Percentiles rank a stretch among this genome's conserved stretches.
Conservation (phyloP, 805 yeast genomes). For the Cyberlindnera americana region DNA sequence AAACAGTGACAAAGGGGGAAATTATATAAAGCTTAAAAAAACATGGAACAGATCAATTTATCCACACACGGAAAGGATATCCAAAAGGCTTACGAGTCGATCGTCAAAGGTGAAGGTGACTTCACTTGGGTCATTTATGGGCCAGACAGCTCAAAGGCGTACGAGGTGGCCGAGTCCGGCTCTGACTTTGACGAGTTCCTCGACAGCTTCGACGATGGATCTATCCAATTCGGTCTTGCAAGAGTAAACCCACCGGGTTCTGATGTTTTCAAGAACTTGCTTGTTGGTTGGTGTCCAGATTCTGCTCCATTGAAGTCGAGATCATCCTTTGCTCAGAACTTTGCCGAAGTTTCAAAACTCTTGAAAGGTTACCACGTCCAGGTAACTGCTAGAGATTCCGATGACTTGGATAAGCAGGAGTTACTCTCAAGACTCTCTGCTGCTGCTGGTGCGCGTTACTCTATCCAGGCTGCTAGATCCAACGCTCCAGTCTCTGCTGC, state of each 20-base stretch:
- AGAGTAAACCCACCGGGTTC: constrained; percentile 90
- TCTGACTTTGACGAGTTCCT: constrained; percentile 71
- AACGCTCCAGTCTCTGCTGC: constrained; percentile 30
- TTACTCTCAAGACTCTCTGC: constrained; percentile 73
- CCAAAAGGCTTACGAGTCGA: constrained; percentile 69
- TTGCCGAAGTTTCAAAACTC: constrained; percentile 67
- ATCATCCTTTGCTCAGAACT: constrained; percentile 72
- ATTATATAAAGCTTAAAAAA: too few relatives aligned
- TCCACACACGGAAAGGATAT: constrained; percentile 73
- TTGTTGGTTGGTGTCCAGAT: constrained; percentile 97
- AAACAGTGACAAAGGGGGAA: too few relatives aligned
- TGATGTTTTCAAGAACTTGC: constrained; percentile 76
- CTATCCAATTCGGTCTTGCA: constrained; percentile 86
- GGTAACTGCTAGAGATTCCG: constrained; percentile 91
- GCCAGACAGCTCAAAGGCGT: constrained; percentile 52
- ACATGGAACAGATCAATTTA: constrained; percentile 45
- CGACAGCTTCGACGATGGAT: constrained; percentile 77
- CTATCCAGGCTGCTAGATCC: constrained; percentile 47
- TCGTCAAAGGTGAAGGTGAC: constrained; percentile 72
- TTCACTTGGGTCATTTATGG: constrained; percentile 78
- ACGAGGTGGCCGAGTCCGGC: constrained; percentile 47
- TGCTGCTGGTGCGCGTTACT: constrained; percentile 95
- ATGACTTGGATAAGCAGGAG: constrained; percentile 80
- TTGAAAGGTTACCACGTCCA: constrained; percentile 90
- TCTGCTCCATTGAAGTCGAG: constrained; percentile 79